Percentiles rank a stretch among this genome's conserved stretches.
Conservation (phyloP, 345 rosid species). For the Eucalyptus marginata region DNA sequence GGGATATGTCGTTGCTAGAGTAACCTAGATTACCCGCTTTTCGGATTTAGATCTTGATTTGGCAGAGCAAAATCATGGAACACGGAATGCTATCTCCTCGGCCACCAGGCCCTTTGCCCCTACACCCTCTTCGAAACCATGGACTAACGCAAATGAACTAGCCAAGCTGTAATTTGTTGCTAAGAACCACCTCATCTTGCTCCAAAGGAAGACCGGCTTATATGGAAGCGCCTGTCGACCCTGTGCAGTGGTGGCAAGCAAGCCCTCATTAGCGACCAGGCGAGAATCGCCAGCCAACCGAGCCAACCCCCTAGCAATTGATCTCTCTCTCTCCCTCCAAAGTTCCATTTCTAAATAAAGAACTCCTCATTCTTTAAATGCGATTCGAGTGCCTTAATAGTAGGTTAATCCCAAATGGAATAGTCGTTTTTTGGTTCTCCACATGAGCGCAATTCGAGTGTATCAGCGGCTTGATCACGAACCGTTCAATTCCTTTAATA, state of each 20-base stretch:
- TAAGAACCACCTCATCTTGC: neutral
- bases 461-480: neutral
- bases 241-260: neutral
- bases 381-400: neutral
- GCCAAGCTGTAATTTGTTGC: neutral
- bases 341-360: neutral
- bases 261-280: neutral
- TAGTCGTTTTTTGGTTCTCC: neutral
- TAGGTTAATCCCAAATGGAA: neutral
- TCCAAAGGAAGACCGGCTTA: neutral
- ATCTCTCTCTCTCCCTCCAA: neutral
- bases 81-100: neutral
- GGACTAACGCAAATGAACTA: neutral
- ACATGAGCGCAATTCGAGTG: neutral
- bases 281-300: neutral
- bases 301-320: neutral
- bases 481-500: neutral
- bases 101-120: neutral
- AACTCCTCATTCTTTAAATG: neutral
- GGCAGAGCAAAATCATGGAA: neutral
- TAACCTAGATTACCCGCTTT: neutral
- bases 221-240: neutral
- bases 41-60: neutral
- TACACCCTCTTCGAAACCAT: neutral
- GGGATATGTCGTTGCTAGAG: neutral